Conservation (phyloP, 805 yeast species). For the Myxozyma geophila region DNA sequence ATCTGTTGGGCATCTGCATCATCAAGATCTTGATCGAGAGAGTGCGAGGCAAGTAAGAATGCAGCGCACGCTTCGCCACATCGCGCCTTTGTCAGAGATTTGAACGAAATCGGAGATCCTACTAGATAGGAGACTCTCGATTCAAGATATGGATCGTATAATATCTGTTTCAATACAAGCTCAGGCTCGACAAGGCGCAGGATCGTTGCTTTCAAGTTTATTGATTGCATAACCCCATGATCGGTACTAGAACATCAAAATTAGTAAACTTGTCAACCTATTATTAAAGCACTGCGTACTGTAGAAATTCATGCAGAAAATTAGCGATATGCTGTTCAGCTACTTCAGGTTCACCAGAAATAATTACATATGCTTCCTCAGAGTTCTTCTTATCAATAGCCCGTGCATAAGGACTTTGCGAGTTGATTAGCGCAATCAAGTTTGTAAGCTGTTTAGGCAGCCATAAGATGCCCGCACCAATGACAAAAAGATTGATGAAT, state of each 20-base stretch:
- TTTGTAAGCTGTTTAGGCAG: conserved; percentile 22
- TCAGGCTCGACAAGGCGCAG: conserved; percentile 19
- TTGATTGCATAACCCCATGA: conserved; percentile 28
- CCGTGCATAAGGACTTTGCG: conserved; percentile 23
- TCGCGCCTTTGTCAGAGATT: conserved; percentile 13
- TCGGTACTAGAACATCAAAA: conserved; percentile 10
- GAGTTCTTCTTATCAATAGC: not conserved
- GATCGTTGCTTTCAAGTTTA: conserved; percentile 13
- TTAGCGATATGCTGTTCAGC: conserved; percentile 19
- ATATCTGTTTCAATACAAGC: conserved; percentile 3
- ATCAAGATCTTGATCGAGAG: conserved; percentile 7
- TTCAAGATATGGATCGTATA: conserved; percentile 12
- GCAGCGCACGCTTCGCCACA: conserved; percentile 20
- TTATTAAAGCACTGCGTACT: conserved; percentile 1
- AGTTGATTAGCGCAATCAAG: conserved; percentile 17
- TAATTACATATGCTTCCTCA: conserved; percentile 10
- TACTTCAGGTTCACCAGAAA: conserved; percentile 21
- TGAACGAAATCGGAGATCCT: conserved; percentile 22
- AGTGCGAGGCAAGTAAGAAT: conserved; percentile 19
- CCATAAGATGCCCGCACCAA: conserved; percentile 23
- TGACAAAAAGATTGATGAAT: conserved; percentile 15
- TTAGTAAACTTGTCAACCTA: not conserved
- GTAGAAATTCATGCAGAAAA: conserved; percentile 20
- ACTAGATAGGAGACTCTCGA: conserved; percentile 21
- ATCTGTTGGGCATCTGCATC: conserved; percentile 27